Evolutionary conservation across 2,329 filamentous ascomycete species (phyloP), one percentile per base, ranked within the genome.

Genomic region (Periconia sp.): DNA sequence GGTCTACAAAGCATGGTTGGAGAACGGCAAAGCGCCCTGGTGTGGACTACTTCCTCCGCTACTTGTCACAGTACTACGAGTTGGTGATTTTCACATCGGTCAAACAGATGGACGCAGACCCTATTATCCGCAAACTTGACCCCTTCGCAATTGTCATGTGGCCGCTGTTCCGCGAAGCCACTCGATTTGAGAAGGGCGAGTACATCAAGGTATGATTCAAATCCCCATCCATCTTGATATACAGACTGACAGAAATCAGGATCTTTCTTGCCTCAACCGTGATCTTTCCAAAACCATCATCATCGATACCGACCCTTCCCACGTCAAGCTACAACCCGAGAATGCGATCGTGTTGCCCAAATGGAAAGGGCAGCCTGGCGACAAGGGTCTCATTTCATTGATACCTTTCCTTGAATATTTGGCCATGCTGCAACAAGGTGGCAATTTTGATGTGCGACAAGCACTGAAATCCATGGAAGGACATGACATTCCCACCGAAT

Each of bases 351-450:
- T 97, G 45, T 80, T 99, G 30, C 86, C 91, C 30, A 92, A 92
- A 65, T 99, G 94, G 94, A 89, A 82, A 52, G 94, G 94, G 33
- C 84, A 95, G 61, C 76, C 86, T 45, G 85, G 87, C 64, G 93
- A 99, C 74, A 91, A 87, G 70, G 90, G 91, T 45, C 87, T 99
- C 11, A 89, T 99, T 19, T 84, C 87, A 3, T 80, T 97, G 46
- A 96, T 99, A 54, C 94, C 94, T 13, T 97, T 99, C 85, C 86
- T 99, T 58, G 94, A 99, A 78, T 97, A 97, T 76, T 85, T 99
- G 60, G 91, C 92, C 61, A 94, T 92, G 18, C 96, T 97, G 90
- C 65, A 65, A 40, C 63, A 68, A 45, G 66, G 66, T 20, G 89
- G 92, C 60, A 90, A 91, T 64, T 82, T 86, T 49, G 94, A 99